Conservation (phyloP, 2,329 filamentous ascomycete species). For the Claviceps arundinis region DNA sequence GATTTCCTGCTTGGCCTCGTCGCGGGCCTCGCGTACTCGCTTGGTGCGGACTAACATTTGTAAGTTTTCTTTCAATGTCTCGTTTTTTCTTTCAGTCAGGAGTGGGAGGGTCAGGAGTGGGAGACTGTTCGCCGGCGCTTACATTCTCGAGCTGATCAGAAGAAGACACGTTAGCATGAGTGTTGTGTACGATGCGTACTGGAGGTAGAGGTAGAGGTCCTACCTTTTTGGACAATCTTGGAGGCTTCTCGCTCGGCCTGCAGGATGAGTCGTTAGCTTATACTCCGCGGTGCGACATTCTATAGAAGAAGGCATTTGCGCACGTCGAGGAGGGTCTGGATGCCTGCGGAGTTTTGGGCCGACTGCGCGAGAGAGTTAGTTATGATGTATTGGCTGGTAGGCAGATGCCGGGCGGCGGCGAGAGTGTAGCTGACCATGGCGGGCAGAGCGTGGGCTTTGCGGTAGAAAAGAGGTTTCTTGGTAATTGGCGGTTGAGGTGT, state of each 20-base stretch:
- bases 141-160: no score
- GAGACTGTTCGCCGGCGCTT: no score
- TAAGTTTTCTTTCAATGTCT: not conserved
- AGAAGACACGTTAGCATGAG: not conserved
- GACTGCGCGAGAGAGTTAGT: constrained; percentile 44
- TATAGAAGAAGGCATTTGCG: constrained; percentile 17
- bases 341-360: constrained; percentile 95
- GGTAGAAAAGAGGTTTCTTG: not conserved
- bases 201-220: constrained; percentile 8
- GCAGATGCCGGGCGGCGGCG: not conserved
- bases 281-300: not conserved
- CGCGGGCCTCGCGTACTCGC: constrained; percentile 88
- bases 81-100: not conserved
- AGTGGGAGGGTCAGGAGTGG: no score
- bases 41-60: constrained; percentile 61
- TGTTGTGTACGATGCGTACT: not conserved
- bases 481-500: not conserved
- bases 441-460: not conserved
- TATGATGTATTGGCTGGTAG: not conserved
- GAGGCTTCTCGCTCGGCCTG: constrained; percentile 96
- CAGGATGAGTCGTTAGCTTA: constrained; percentile 2
- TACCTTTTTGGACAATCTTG: constrained; percentile 97
- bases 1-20: constrained; percentile 96
- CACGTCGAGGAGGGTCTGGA: constrained; percentile 98
- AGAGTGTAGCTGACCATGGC: constrained; percentile 6